phyloP scores from a whole-genome alignment of 805 yeast genomes.

The Candida ovalis region DNA sequence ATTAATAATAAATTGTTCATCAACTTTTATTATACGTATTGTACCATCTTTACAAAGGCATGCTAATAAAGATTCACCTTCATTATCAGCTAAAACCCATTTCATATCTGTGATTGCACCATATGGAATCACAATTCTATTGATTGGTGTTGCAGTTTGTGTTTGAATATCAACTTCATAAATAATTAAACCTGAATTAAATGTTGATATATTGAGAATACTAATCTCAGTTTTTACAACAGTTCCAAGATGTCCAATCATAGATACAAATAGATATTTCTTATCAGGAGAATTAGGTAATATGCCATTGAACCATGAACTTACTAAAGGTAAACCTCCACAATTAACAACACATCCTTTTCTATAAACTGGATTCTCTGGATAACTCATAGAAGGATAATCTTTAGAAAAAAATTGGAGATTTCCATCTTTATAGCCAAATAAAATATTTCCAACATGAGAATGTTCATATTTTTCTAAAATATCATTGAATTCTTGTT shows the following conservation, averaged over 20 bases:
- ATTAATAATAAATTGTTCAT: constrained; percentile 8
- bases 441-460: constrained; percentile 7
- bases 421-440: constrained; percentile 16
- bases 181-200: constrained; percentile 20
- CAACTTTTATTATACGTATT: constrained; percentile 22
- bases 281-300: constrained; percentile 12
- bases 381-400: constrained; percentile 13
- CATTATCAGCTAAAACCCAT: constrained; percentile 19
- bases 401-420: background rate
- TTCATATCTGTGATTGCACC: constrained; percentile 26
- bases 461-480: background rate
- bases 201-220: constrained; percentile 7
- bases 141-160: constrained; percentile 8
- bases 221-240: constrained; percentile 18
- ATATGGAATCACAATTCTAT: constrained; percentile 16
- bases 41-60: constrained; percentile 29
- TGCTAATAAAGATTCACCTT: constrained; percentile 17
- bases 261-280: constrained; percentile 27
- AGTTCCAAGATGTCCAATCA: constrained; percentile 10
- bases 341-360: constrained; percentile 26
- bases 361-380: constrained; percentile 18
- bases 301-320: constrained; percentile 24
- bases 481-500: background rate
- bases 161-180: constrained; percentile 14
- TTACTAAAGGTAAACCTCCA: constrained; percentile 29